Base-by-base conservation (phyloP, 2,329 filamentous ascomycete species). In the Paraphaeosphaeria sporulosa region DNA sequence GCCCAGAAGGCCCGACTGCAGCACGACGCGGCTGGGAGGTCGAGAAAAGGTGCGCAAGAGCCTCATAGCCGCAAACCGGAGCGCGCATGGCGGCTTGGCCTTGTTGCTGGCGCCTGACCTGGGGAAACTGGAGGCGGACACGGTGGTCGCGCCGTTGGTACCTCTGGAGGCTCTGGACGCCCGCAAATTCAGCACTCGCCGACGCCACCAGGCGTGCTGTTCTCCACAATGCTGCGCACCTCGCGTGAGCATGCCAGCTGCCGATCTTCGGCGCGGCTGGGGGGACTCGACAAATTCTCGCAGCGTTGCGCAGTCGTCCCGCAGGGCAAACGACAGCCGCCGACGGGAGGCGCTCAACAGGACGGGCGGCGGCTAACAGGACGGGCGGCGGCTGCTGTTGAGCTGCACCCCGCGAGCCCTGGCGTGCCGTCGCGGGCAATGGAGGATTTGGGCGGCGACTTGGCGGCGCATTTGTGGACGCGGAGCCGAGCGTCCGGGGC, bases 101-200 rank as follows among this genome's bases (percentile, higher is more conserved):
- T 30, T 8, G 27, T 4, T 12, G 34, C 4, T 38, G 34, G 15
- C 2, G 40, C 43, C 5, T 10, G 21, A 46, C n/a, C 43, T 27
- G 19, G 43, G 42, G 43, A 23, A 46, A 21, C 3, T 19, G 23
- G 10, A 2, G 13, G 17, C 27, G 34, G 27, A 50, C 48, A 36
- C 36, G 48, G n/a, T 9, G 2, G 13, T 17, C 44, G 21, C 9
- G n/a, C 13, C 12, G 48, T 19, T 25, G 32, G 30, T 51, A 38
- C 17, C 48, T 51, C 12, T n/a, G 32, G 21, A 38, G 36, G n/a
- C n/a, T n/a, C n/a, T n/a, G n/a, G n/a, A n/a, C n/a, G n/a, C 51
- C 51, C 51, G 51, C 52, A 34, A 36, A 23, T 21, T 17, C 30
- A n/a, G 48, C 48, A 30, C 30, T 13, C 40, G 25, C 40, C 52